A percentile compares a stretch with the other conserved stretches of the same genome.
These are phyloP conservation scores for Sesbania bispinosa DNA, from an alignment of 306 rosid species.

Conservation along the genomic window DNA sequence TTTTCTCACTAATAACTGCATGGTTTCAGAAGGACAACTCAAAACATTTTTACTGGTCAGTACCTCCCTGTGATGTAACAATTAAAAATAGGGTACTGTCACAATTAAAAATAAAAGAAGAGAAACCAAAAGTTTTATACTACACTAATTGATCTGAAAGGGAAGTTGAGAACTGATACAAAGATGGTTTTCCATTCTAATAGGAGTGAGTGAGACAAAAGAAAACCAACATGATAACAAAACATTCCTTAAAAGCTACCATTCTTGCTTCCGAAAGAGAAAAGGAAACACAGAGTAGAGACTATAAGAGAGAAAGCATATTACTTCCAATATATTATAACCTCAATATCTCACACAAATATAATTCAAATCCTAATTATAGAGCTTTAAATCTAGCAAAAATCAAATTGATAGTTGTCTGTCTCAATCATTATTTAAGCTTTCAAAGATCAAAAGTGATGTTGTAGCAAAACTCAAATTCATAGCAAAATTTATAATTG, in stretches of 20 bases:
- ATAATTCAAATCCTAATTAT: not conserved
- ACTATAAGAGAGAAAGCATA: not conserved
- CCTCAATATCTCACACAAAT: not conserved
- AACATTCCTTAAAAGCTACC: not conserved
- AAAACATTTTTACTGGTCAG: not conserved
- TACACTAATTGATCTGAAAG: slow-evolving; percentile 12
- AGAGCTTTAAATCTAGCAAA: not conserved
- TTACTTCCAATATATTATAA: not conserved
- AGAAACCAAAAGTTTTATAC: not conserved
- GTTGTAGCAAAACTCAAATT: not conserved
- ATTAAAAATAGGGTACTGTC: not conserved
- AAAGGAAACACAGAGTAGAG: not conserved
- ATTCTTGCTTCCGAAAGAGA: slow-evolving; percentile 1
- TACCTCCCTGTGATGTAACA: not conserved
- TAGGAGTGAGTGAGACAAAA: not conserved
- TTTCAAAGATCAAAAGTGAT: not conserved
- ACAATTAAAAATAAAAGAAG: not conserved
- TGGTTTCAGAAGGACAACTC: not conserved
- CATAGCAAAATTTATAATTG: not conserved
- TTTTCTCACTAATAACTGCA: not conserved
- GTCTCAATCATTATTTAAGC: too few species aligned
- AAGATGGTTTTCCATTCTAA: not conserved
- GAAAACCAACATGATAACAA: not conserved
- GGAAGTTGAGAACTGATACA: not conserved
- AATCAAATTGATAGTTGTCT: too few species aligned